These are phyloP conservation scores for Populus trichocarpa DNA, from an alignment of 441 rosid genomes.

Conservation along the genomic window DNA sequence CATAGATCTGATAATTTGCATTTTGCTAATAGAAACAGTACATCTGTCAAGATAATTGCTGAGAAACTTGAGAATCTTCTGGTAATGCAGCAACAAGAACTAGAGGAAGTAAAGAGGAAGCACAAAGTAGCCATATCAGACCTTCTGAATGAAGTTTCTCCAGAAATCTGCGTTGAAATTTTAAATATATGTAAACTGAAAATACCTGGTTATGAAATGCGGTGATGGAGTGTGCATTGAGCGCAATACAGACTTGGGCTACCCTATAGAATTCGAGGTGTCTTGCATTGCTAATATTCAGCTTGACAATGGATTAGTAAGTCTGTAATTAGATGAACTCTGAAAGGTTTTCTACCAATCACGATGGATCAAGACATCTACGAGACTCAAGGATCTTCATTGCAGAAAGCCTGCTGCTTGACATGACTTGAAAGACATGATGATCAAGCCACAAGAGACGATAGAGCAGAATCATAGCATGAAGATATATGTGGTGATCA, in stretches of 20 bases:
- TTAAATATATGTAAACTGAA: conserved; percentile 36
- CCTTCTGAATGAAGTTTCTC: conserved; percentile 51
- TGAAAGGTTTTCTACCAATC: neutral
- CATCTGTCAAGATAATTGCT: conserved; percentile 29
- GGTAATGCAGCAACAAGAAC: conserved; percentile 58
- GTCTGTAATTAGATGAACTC: neutral
- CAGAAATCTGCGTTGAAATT: conserved; percentile 47
- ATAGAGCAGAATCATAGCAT: neutral
- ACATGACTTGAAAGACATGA: neutral
- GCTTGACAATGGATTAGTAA: neutral
- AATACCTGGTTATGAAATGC: conserved; percentile 22
- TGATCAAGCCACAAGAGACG: neutral
- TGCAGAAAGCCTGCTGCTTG: neutral
- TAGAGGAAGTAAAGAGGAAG: conserved; percentile 55
- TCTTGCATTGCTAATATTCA: neutral
- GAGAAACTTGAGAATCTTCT: conserved; percentile 59
- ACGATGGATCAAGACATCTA: neutral
- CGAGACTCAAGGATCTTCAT: neutral
- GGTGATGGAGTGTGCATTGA: conserved; percentile 7
- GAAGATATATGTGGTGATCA: neutral
- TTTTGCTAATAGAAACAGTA: conserved; percentile 3
- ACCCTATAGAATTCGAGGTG: neutral
- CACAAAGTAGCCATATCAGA: conserved; percentile 51
- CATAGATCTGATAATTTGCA: conserved; percentile 5
- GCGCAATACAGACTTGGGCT: neutral